phyloP scores from a whole-genome alignment of 495 filamentous ascomycete species.

The Penicillium verhagenii region DNA sequence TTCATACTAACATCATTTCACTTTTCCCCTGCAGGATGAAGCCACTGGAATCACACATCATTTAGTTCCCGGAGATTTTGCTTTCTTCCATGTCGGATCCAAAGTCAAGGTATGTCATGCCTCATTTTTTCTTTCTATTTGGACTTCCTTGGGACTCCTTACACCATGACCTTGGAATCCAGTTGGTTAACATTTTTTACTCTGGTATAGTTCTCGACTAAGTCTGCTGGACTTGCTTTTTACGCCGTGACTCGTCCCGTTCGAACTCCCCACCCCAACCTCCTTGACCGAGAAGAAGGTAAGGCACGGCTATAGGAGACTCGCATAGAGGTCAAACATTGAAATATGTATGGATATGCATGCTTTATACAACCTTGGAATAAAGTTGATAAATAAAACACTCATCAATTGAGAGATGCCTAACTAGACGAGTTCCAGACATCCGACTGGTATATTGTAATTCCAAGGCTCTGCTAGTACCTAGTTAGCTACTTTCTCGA shows the following conservation, averaged over 20 bases:
- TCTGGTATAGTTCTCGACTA: slow-evolving; percentile 31
- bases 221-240: slow-evolving; percentile 30
- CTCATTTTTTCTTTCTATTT: too few relatives aligned
- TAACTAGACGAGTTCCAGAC: too few relatives aligned
- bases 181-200: slow-evolving; percentile 8
- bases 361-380: too few relatives aligned
- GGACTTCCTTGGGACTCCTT: too few relatives aligned
- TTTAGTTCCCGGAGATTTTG: slow-evolving; percentile 32
- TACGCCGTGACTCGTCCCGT: slow-evolving; percentile 33
- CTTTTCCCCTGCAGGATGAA: slow-evolving; percentile 22
- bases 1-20: background rate
- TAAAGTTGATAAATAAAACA: too few relatives aligned
- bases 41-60: slow-evolving; percentile 33
- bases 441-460: too few relatives aligned
- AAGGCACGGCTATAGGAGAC: slow-evolving; percentile 8
- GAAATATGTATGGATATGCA: background rate
- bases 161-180: too few relatives aligned
- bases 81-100: slow-evolving; percentile 34
- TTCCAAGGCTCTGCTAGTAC: too few relatives aligned
- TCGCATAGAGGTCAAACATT: background rate
- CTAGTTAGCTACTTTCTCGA: too few relatives aligned
- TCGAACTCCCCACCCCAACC: slow-evolving; percentile 26
- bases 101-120: slow-evolving; percentile 29
- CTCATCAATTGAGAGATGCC: too few relatives aligned
- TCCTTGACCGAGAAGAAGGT: slow-evolving; percentile 23